Base-by-base conservation (phyloP, 2,329 filamentous ascomycete species). In the Cercospora beticola region DNA sequence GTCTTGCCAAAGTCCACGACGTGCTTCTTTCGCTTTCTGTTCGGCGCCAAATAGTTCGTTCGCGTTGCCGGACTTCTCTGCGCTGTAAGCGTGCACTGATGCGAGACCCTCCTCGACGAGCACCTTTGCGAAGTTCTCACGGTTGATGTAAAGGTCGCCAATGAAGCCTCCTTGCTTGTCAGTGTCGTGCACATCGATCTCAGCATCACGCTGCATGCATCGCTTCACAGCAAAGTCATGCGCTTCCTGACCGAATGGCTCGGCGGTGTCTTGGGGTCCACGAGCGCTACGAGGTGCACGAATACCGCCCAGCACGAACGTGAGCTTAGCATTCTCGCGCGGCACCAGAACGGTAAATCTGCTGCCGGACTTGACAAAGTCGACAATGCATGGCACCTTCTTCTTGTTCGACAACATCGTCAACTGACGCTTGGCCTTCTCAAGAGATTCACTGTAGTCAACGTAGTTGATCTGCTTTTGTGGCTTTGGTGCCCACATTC, bases 131-230 rank as follows among this genome's bases (percentile, higher is more conserved):
- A 99, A 97, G 83, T 92, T 98, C 82, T 98, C 94, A 64, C 94
- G 92, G 84, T 93, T 94, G 79, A 99, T 88, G 80, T 93, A 97
- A 26, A 99, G 86, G 14, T 93, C 92, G 65, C 95, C 95, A 74
- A 99, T 98, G 84, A 99, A 99, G 43, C 95, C 95, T 75, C 95
- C 95, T 28, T 95, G 90, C 85, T 97, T 98, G 85, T 99, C 95
- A 74, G 93, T 92, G 76, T 94, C 93, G 79, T 97, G 90, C 21
- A 99, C 91, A 75, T 99, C 94, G 68, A 99, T 92, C 81, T 98
- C 94, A 60, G 95, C 94, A 80, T 99, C 95, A 65, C 95, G 90
- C 83, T 99, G 95, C 84, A 93, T 91, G 82, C 91, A 93, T 67
- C 94, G 89, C 76, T 88, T 90, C 81, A 92, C 93, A 60, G 94